These are phyloP conservation scores for Serendipita vermifera DNA, from an alignment of 768 basidiomycete genomes.

Conservation along the genomic window DNA sequence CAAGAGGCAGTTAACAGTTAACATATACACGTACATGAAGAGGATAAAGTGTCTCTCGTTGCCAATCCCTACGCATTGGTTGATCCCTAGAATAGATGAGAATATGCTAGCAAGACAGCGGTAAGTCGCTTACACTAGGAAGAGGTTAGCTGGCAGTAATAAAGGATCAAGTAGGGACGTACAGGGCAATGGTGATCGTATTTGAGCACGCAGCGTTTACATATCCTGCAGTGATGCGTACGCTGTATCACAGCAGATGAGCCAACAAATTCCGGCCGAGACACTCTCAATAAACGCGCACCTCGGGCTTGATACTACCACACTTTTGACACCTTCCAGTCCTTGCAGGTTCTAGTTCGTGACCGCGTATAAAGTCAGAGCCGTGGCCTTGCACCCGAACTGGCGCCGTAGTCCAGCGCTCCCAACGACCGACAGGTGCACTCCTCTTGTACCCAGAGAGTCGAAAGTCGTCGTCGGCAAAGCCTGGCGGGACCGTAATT, in stretches of 20 bases:
- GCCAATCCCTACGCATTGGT: constrained; percentile 91
- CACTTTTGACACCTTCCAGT: constrained; percentile 58
- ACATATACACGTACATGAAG: constrained; percentile 61
- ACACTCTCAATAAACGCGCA: constrained; percentile 29
- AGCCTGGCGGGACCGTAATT: constrained; percentile 69
- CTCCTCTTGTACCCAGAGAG: constrained; percentile 44
- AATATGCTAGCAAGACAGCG: neutral
- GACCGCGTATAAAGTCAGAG: neutral
- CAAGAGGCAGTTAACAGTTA: neutral
- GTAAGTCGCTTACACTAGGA: constrained; percentile 20
- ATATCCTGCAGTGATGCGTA: constrained; percentile 86
- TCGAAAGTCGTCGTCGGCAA: constrained; percentile 42
- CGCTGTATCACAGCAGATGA: constrained; percentile 36
- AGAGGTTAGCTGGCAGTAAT: neutral
- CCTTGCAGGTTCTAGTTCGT: constrained; percentile 34
- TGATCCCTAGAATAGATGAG: constrained; percentile 55
- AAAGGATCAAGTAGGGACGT: constrained; percentile 24
- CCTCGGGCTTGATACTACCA: constrained; percentile 60
- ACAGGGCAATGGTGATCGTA: constrained; percentile 89
- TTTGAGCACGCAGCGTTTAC: constrained; percentile 78
- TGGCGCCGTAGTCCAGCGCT: constrained; percentile 10
- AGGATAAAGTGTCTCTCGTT: constrained; percentile 94
- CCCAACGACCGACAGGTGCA: constrained; percentile 15
- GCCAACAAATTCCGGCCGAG: constrained; percentile 4
- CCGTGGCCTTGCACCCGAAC: constrained; percentile 8